Conservation (phyloP, 2,329 filamentous ascomycete genomes). For the Ascochyta koolunga region DNA sequence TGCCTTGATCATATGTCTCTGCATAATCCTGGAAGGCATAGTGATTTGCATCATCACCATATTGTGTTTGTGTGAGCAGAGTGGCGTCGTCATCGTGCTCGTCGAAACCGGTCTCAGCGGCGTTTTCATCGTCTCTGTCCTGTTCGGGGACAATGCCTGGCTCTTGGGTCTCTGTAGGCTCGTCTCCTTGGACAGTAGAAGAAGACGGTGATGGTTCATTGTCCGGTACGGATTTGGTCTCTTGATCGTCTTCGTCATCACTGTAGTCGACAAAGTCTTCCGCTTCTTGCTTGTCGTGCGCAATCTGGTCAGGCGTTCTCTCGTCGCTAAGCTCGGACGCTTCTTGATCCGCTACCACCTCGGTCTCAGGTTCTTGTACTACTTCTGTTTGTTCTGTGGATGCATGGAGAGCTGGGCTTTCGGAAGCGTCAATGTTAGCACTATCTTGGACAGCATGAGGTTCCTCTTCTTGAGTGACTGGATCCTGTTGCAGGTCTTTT, state of each 20-base stretch:
- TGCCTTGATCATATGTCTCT: constrained; percentile 19
- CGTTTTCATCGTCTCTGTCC: constrained; percentile 11
- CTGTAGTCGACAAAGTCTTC: constrained; percentile 59
- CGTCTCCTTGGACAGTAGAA: constrained; percentile 44
- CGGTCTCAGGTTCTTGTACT: not conserved
- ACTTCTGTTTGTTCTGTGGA: not conserved
- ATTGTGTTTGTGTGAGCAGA: constrained; percentile 15
- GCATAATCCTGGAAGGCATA: constrained; percentile 27
- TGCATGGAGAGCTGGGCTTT: not conserved
- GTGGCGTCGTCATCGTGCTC: constrained; percentile 13
- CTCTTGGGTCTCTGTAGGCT: constrained; percentile 22
- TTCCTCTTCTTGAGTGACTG: not conserved
- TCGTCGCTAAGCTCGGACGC: constrained; percentile 3
- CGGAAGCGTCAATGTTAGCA: not conserved
- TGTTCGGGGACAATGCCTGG: constrained; percentile 4
- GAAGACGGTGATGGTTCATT: constrained; percentile 36
- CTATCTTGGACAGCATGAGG: not conserved
- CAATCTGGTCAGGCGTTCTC: constrained; percentile 12
- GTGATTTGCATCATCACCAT: constrained; percentile 18
- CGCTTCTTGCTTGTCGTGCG: constrained; percentile 31
- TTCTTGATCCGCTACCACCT: not conserved
- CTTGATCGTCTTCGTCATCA: constrained; percentile 49
- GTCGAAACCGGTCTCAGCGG: constrained; percentile 5
- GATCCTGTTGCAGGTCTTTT: not conserved
- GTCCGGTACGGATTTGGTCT: constrained; percentile 10